A percentile compares a stretch with the other conserved stretches of the same genome.
These are phyloP conservation scores for Sugiyamaella xylanicola DNA, from an alignment of 1,139 yeast species.

Conservation along the genomic window DNA sequence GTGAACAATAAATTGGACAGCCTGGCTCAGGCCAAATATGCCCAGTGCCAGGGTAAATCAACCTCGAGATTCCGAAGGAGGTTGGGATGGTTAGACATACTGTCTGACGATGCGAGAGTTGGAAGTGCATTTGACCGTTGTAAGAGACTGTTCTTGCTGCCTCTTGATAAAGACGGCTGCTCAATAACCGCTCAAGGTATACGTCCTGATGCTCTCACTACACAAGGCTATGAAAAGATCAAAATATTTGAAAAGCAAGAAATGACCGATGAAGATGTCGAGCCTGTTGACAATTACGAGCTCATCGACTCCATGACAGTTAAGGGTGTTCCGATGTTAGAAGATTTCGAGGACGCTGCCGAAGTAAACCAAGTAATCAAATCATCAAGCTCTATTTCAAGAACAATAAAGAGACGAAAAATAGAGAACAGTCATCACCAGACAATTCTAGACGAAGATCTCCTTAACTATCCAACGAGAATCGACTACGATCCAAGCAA, in stretches of 20 bases:
- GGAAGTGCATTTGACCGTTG: constrained; percentile 30
- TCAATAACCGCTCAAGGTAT: neutral
- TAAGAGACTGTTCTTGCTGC: constrained; percentile 25
- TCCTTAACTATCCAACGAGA: neutral
- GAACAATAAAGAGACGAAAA: neutral
- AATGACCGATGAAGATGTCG: no score
- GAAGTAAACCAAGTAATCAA: constrained; percentile 2
- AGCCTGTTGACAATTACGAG: constrained; percentile 11
- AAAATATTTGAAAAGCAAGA: no score
- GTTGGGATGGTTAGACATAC: constrained; percentile 26
- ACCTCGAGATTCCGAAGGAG: neutral
- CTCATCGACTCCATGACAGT: constrained; percentile 5
- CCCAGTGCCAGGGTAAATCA: no score
- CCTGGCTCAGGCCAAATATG: constrained; percentile 10
- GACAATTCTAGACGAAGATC: neutral
- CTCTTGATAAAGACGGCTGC: neutral
- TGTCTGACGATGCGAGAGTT: constrained; percentile 24
- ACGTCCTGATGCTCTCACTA: neutral
- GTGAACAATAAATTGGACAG: constrained; percentile 2
- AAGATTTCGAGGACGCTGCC: constrained; percentile 6
- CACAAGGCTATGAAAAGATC: neutral
- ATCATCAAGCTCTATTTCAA: neutral
- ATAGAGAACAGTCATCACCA: neutral
- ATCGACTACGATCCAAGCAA: neutral
- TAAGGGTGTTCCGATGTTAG: neutral